phyloP scores from a whole-genome alignment of 306 rosid species.

The Corylus americana region DNA sequence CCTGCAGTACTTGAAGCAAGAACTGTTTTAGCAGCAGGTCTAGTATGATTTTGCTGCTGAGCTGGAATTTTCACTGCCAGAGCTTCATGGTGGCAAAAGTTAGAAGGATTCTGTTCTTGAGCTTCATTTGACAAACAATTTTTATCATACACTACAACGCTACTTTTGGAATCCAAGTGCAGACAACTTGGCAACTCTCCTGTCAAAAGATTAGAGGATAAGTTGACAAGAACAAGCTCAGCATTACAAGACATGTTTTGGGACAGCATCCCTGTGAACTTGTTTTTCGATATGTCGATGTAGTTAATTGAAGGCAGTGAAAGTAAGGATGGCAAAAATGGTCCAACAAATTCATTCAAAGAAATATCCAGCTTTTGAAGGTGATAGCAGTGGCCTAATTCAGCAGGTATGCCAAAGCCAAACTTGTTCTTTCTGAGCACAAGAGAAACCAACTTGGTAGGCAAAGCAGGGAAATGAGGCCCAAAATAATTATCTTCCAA shows the following conservation, averaged over 20 bases:
- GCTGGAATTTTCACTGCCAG: conserved; percentile 70
- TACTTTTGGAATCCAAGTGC: conserved; percentile 30
- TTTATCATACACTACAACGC: conserved; percentile 41
- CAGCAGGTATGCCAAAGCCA: conserved; percentile 54
- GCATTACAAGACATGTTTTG: conserved; percentile 61
- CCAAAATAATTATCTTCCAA: conserved; percentile 71
- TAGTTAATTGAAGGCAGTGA: conserved; percentile 72
- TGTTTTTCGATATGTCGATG: conserved; percentile 73
- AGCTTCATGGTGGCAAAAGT: conserved; percentile 78
- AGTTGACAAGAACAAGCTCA: conserved; percentile 66
- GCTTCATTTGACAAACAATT: conserved; percentile 65
- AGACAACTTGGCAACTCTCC: conserved; percentile 79
- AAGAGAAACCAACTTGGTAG: conserved; percentile 56
- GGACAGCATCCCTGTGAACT: conserved; percentile 69
- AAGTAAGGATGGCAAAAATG: conserved; percentile 57
- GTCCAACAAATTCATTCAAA: conserved; percentile 72
- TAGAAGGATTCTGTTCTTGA: conserved; percentile 50
- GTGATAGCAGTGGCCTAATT: conserved; percentile 49
- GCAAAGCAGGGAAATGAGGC: conserved; percentile 71
- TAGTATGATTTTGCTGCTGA: conserved; percentile 35
- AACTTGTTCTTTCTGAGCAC: conserved; percentile 76
- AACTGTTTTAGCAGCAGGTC: conserved; percentile 35
- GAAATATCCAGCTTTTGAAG: conserved; percentile 86
- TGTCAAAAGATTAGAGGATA: conserved; percentile 79
- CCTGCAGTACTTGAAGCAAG: conserved; percentile 56